Conservation (phyloP, 208 protist genomes). For the Wallacemonas rigidus region DNA sequence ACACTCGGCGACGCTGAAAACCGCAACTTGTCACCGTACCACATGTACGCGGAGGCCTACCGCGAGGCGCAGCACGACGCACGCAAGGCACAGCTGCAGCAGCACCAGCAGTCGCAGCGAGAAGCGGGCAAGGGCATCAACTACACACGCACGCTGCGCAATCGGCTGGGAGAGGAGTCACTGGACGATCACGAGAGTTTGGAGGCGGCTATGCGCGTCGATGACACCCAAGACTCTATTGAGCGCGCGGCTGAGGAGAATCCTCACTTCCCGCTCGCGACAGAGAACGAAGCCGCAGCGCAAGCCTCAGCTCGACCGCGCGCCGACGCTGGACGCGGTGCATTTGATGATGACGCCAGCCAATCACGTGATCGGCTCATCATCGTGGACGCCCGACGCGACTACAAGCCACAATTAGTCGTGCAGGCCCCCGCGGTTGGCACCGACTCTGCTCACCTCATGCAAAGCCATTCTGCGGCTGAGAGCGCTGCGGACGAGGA, state of each 20-base stretch:
- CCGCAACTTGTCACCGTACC: conserved; percentile 47
- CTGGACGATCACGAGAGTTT: too few relatives aligned
- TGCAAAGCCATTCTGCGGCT: not conserved
- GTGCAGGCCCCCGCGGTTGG: not conserved
- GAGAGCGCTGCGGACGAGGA: conserved; percentile 21
- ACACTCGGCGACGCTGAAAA: conserved; percentile 33
- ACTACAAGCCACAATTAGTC: conserved; percentile 40
- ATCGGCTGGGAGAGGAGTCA: conserved; percentile 17
- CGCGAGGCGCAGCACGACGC: conserved; percentile 23
- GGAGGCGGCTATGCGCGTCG: not conserved
- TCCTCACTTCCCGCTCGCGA: conserved; percentile 57
- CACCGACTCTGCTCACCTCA: not conserved
- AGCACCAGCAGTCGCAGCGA: not conserved
- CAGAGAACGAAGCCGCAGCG: not conserved
- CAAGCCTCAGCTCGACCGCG: not conserved
- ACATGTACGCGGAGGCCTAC: conserved; percentile 64
- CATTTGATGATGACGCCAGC: not conserved
- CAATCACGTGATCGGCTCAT: conserved; percentile 25
- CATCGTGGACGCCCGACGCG: conserved; percentile 40
- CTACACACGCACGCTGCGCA: not conserved
- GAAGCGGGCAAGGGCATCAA: conserved; percentile 13
- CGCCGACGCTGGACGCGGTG: not conserved
- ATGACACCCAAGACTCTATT: conserved; percentile 18
- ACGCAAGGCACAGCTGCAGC: not conserved
- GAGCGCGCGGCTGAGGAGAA: conserved; percentile 48